Percentiles rank a stretch among this genome's conserved stretches.
Evolutionary conservation across 1,284 basidiomycete genomes (phyloP).

Genomic region (Acaromyces ingoldii): DNA sequence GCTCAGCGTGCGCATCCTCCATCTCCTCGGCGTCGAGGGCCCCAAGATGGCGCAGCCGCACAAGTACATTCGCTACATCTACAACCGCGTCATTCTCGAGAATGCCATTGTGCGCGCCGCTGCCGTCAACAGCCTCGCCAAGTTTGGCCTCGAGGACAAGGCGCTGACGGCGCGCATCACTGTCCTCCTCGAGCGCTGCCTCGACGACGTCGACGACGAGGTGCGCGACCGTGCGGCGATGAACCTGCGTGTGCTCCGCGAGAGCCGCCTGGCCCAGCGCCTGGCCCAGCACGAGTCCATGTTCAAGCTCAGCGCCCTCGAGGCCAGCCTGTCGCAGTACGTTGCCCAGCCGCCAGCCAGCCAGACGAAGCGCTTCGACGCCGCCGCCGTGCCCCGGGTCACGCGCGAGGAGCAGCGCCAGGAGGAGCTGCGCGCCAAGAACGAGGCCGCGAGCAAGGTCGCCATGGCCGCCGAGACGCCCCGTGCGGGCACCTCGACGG

Average conservation of each 20-base stretch:
- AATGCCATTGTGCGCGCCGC: constrained; percentile 97
- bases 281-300: constrained; percentile 81
- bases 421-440: constrained; percentile 43
- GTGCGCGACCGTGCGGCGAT: constrained; percentile 95
- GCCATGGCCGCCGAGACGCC: constrained; percentile 44
- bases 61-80: constrained; percentile 99
- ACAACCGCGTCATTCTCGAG: constrained; percentile 97
- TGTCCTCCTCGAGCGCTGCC: constrained; percentile 67
- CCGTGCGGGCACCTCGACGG: constrained; percentile 11
- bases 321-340: constrained; percentile 37
- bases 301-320: constrained; percentile 44
- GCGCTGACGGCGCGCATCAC: constrained; percentile 77
- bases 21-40: constrained; percentile 90
- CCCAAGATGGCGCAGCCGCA: constrained; percentile 91
- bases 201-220: constrained; percentile 98
- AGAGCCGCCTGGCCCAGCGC: constrained; percentile 71
- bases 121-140: constrained; percentile 87
- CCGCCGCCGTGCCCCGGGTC: constrained; percentile 34
- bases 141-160: constrained; percentile 83
- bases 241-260: constrained; percentile 71
- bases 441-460: constrained; percentile 38
- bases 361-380: constrained; percentile 33
- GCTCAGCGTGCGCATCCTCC: constrained; percentile 91
- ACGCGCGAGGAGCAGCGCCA: constrained; percentile 38
- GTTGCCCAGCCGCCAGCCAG: constrained; percentile 31